Conservation (phyloP, 495 filamentous ascomycete species). For the Aspergillus funiculosus region DNA sequence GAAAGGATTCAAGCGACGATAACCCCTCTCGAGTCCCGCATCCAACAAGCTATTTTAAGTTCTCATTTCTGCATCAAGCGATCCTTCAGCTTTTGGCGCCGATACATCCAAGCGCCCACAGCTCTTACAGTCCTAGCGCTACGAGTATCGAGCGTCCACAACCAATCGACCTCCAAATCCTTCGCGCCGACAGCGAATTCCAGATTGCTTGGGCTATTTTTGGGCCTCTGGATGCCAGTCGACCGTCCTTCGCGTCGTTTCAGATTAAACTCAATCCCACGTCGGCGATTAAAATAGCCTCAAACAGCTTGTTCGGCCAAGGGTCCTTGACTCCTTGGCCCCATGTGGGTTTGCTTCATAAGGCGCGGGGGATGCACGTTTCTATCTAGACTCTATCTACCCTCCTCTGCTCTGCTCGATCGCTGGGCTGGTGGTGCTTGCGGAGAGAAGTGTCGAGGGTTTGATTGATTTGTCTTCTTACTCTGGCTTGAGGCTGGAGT, state of each 20-base stretch:
- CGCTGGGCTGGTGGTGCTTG: no score
- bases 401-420: not conserved
- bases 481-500: no score
- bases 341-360: not conserved
- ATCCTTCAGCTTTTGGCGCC: constrained; percentile 11
- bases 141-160: constrained; percentile 3
- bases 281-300: constrained; percentile 16
- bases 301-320: not conserved
- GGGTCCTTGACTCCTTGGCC: not conserved
- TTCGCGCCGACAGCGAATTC: not conserved
- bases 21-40: not conserved
- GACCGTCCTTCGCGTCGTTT: constrained; percentile 8
- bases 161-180: constrained; percentile 17
- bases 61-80: not conserved
- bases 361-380: not conserved
- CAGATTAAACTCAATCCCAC: constrained; percentile 12
- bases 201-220: constrained; percentile 9
- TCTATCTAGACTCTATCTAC: not conserved
- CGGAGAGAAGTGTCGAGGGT: no score
- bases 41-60: constrained; percentile 3
- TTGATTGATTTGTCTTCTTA: no score
- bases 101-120: constrained; percentile 1
- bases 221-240: no score
- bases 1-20: no score
- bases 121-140: constrained; percentile 5